Conservation (phyloP, 352 stramenopile genomes). For the Phytophthora idaei region DNA sequence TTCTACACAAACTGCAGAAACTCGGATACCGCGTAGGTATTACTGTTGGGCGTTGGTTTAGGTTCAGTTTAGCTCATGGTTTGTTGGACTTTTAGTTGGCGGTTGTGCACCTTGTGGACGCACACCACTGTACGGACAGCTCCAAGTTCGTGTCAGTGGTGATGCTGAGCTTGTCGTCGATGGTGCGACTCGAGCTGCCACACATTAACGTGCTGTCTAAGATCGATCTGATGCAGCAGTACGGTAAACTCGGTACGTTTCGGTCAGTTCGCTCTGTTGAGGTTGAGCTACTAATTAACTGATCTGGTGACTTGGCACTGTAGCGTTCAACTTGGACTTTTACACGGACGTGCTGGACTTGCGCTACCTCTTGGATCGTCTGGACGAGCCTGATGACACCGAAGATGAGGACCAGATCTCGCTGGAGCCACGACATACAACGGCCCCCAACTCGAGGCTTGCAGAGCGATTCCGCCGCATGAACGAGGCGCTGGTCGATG, state of each 20-base stretch:
- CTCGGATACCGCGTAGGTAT: constrained; percentile 78
- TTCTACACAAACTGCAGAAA: constrained; percentile 95
- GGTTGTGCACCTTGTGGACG: constrained; percentile 96
- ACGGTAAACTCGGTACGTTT: constrained; percentile 75
- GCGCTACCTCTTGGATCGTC: constrained; percentile 77
- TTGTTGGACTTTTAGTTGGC: constrained; percentile 56
- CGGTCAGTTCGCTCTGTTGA: neutral
- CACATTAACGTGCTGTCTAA: constrained; percentile 99
- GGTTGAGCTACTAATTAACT: neutral
- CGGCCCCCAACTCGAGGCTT: constrained; percentile 34
- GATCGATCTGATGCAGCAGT: constrained; percentile 97
- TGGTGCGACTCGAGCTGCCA: constrained; percentile 97
- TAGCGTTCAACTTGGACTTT: constrained; percentile 89
- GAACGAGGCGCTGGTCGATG: constrained; percentile 85
- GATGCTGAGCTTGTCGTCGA: constrained; percentile 97
- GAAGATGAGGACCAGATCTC: constrained; percentile 48
- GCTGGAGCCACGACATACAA: constrained; percentile 37
- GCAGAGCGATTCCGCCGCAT: constrained; percentile 72
- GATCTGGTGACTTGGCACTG: neutral
- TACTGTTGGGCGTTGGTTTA: constrained; percentile 15
- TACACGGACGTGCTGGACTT: constrained; percentile 89
- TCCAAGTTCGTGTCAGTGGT: constrained; percentile 98
- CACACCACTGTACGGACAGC: constrained; percentile 93
- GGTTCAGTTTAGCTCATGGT: neutral
- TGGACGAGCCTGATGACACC: constrained; percentile 71